Percentiles rank a stretch among this genome's conserved stretches.
Conservation (phyloP, 352 stramenopile genomes). For the Pythium graminicola region DNA sequence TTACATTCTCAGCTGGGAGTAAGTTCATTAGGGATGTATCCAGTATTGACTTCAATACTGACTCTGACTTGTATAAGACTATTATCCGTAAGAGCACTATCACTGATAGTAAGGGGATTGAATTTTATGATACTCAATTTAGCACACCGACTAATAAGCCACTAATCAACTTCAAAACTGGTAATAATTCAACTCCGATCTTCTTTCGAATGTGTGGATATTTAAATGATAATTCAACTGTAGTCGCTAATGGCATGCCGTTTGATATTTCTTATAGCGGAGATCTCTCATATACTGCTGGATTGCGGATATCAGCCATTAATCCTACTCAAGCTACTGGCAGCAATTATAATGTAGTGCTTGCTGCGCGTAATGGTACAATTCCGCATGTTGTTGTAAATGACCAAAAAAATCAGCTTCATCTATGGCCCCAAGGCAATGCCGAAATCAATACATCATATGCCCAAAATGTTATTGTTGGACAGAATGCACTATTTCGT, state of each 20-base stretch:
- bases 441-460: slow-evolving; percentile 3
- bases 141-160: neutral
- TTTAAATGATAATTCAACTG: slow-evolving; percentile 5
- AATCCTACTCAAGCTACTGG: neutral
- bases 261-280: neutral
- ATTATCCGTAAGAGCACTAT: neutral
- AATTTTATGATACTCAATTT: slow-evolving; percentile 2
- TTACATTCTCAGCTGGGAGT: no score
- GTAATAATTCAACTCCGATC: neutral
- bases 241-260: neutral
- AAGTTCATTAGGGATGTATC: no score
- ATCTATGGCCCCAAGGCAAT: neutral
- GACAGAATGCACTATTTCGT: neutral
- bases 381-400: neutral
- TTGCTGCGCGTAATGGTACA: neutral
- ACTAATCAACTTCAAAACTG: neutral
- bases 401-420: neutral
- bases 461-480: neutral
- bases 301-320: neutral
- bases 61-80: neutral
- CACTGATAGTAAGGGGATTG: neutral
- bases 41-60: slow-evolving; percentile 7
- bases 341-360: neutral
- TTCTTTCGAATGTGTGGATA: slow-evolving; percentile 6
- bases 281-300: no score